These are phyloP conservation scores for Ogataea zsoltii DNA, from an alignment of 805 yeast genomes.

Conservation along the genomic window DNA sequence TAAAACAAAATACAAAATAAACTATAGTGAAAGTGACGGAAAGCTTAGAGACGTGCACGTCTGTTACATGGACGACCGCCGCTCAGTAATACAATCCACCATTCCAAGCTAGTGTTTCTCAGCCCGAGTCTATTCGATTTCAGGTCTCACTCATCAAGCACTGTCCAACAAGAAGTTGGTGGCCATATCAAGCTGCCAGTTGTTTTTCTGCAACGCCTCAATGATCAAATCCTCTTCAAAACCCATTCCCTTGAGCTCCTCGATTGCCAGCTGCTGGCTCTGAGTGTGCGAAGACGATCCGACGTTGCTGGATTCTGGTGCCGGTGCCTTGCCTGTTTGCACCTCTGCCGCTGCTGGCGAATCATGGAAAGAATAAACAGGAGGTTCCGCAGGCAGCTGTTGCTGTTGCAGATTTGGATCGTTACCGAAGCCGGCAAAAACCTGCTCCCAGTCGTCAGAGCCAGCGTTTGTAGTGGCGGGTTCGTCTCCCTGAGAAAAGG, in stretches of 20 bases:
- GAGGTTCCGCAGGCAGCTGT: constrained; percentile 20
- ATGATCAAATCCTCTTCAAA: constrained; percentile 66
- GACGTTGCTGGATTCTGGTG: not conserved
- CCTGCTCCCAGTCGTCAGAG: constrained; percentile 89
- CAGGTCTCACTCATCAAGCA: constrained; percentile 44
- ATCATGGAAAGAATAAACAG: constrained; percentile 18
- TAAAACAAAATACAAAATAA: not conserved
- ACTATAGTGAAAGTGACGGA: not conserved
- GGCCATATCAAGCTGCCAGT: constrained; percentile 84
- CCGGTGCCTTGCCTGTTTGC: constrained; percentile 1
- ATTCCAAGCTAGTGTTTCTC: too few relatives aligned
- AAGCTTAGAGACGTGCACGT: too few relatives aligned
- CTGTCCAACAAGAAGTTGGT: constrained; percentile 79
- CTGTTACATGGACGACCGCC: too few relatives aligned
- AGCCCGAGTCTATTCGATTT: too few relatives aligned
- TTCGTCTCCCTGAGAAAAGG: constrained; percentile 21
- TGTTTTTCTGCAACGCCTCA: constrained; percentile 64
- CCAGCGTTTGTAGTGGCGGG: constrained; percentile 31
- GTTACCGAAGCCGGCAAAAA: constrained; percentile 86
- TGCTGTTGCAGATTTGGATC: constrained; percentile 31
- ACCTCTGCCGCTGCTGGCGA: not conserved
- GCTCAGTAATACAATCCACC: not conserved
- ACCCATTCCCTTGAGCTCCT: constrained; percentile 89
- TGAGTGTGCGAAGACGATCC: constrained; percentile 21
- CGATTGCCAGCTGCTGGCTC: constrained; percentile 52